A percentile compares a stretch with the other conserved stretches of the same genome.
phyloP scores from a whole-genome alignment of 116 monocot species.

The Iris pallida region DNA sequence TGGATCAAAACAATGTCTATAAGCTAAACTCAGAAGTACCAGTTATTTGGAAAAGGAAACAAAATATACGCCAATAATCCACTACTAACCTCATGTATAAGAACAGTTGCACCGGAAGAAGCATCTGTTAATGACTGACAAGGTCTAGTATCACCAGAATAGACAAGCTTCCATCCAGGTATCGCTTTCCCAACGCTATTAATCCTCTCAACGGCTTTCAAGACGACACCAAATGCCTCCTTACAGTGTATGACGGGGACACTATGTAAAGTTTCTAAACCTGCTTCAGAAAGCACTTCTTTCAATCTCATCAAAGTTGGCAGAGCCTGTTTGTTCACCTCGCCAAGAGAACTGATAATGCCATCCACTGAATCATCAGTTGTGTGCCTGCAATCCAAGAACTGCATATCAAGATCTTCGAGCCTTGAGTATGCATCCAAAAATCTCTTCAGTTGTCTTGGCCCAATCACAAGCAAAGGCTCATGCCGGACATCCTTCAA shows the following conservation, averaged over 20 bases:
- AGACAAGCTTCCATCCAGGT: slow-evolving; percentile 97
- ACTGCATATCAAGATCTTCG: slow-evolving; percentile 89
- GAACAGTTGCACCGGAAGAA: slow-evolving; percentile 72
- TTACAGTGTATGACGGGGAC: slow-evolving; percentile 92
- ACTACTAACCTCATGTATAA: slow-evolving; percentile 82
- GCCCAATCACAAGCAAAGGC: slow-evolving; percentile 91
- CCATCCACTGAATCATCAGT: slow-evolving; percentile 14
- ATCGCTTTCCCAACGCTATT: slow-evolving; percentile 50
- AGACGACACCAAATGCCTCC: slow-evolving; percentile 82
- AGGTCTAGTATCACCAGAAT: slow-evolving; percentile 97
- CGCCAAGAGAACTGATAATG: slow-evolving; percentile 6
- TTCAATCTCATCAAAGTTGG: slow-evolving; percentile 53
- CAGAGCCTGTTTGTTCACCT: slow-evolving; percentile 10
- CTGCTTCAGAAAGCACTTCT: slow-evolving; percentile 47
- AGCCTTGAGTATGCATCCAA: slow-evolving; percentile 88
- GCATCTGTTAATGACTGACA: slow-evolving; percentile 76
- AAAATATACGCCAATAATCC: slow-evolving; percentile 1
- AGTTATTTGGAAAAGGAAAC: neutral
- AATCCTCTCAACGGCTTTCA: slow-evolving; percentile 51
- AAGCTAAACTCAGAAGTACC: neutral
- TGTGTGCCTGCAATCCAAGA: slow-evolving; percentile 89
- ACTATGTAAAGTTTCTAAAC: slow-evolving; percentile 67
- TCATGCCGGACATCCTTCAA: slow-evolving; percentile 56
- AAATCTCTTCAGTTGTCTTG: slow-evolving; percentile 75
- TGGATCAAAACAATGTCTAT: too few species aligned